Base-by-base conservation (phyloP, 2,329 filamentous ascomycete species). In the Alternaria postmessia region DNA sequence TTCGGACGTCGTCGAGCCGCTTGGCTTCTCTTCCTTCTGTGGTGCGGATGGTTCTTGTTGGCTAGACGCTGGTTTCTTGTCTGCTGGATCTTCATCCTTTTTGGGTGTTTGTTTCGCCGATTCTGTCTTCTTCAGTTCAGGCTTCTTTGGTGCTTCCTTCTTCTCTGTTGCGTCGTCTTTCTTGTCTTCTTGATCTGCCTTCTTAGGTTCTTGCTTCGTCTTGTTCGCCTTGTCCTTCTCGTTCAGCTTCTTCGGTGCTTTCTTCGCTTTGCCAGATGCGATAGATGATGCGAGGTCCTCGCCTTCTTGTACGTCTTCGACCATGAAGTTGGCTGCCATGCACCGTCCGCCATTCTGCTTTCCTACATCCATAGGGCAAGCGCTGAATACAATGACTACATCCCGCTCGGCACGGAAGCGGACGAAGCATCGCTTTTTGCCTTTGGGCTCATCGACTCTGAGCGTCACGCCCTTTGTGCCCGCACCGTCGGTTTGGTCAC, bases 261-360 rank as follows among this genome's bases (percentile, higher is more conserved):
- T 49, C 36, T 59, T 70, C 65, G 69, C 71, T 30, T 64, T 65
- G 18, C 51, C 49, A 8, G 65, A 65, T 1, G 61, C 38, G 4
- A 63, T 59, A 9, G 67, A 71, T 8, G 60, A 59, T 12, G 66
- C 65, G 0, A 69, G 26, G 42, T 75, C 70, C 12, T 76, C 70
- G 12, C 68, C 70, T 42, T 65, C 64, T 36, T 64, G 48, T 0
- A 66, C 63, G 9, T 75, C 71, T 56, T 79, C 77, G 6, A 79
- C 77, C 68, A 78, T 72, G 61, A 78, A 79, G 54, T 79, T 78
- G 24, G 75, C 75, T 5, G 76, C 77, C 76, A 78, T 79, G 53
- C 75, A 77, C 24, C 68, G 69, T 24, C 75, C 76, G 2, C 76
- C 76, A 39, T 78, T 79, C 61, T 76, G 74, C 18, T 62, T 61